These are phyloP conservation scores for Aspergillus transmontanensis DNA, from an alignment of 2,329 filamentous ascomycete genomes.

Conservation along the genomic window DNA sequence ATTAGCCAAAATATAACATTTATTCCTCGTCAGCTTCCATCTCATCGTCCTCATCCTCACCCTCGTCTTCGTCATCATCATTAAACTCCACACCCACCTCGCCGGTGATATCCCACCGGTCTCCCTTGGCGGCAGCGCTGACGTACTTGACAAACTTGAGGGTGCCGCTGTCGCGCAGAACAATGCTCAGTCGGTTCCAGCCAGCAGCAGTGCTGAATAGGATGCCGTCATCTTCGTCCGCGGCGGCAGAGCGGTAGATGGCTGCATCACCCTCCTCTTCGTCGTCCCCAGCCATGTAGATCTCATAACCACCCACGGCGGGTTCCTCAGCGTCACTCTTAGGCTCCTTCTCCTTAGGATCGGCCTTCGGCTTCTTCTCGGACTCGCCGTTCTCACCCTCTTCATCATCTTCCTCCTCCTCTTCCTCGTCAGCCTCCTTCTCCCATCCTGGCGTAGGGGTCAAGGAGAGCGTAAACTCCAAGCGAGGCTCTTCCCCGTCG, in stretches of 20 bases:
- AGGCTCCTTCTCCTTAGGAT: constrained; percentile 25
- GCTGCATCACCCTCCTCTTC: constrained; percentile 71
- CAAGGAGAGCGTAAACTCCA: constrained; percentile 85
- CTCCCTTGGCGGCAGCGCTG: constrained; percentile 76
- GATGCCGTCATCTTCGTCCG: constrained; percentile 73
- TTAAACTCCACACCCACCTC: constrained; percentile 70
- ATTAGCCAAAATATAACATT: background rate
- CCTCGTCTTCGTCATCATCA: constrained; percentile 40
- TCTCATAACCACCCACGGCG: constrained; percentile 57
- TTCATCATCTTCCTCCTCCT: constrained; percentile 48
- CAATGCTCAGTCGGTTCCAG: constrained; percentile 93
- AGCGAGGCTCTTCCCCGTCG: constrained; percentile 67
- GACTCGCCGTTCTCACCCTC: constrained; percentile 43
- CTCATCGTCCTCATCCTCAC: constrained; percentile 16
- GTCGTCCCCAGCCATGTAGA: constrained; percentile 86
- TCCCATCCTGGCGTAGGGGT: constrained; percentile 88
- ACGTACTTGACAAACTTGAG: constrained; percentile 97
- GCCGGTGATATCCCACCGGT: constrained; percentile 88
- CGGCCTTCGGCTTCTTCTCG: constrained; percentile 42
- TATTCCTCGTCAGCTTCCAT: constrained; percentile 11
- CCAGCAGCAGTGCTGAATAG: constrained; percentile 68
- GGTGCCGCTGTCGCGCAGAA: constrained; percentile 81
- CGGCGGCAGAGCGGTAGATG: constrained; percentile 72
- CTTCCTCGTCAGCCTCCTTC: constrained; percentile 62
- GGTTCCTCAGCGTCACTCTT: constrained; percentile 35